A percentile compares a stretch with the other conserved stretches of the same genome.
Conservation (phyloP, 1,139 yeast species). For the Zygosaccharomyces pseudobailii region DNA sequence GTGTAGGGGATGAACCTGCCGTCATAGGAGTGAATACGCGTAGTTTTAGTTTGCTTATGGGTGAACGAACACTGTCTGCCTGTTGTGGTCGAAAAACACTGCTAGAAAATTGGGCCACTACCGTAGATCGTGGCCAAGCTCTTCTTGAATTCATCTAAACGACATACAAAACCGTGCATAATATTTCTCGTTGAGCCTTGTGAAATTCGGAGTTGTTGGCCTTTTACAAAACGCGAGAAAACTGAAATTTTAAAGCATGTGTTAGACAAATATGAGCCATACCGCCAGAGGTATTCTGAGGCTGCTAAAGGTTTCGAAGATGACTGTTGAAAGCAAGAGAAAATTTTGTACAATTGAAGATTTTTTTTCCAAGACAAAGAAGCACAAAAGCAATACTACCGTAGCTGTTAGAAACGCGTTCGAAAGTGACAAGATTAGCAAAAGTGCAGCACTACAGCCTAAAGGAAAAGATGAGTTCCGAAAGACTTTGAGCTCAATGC, state of each 20-base stretch:
- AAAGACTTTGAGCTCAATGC: slow-evolving; percentile 47
- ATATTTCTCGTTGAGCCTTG: not conserved
- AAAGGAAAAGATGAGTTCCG: slow-evolving; percentile 43
- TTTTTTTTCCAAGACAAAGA: slow-evolving; percentile 16
- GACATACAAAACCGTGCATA: not conserved
- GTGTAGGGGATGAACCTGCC: slow-evolving; percentile 4
- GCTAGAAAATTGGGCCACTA: not conserved
- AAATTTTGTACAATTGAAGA: slow-evolving; percentile 19
- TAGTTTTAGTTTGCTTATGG: not conserved
- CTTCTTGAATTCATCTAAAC: not conserved
- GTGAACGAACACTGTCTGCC: not conserved
- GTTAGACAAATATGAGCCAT: not conserved
- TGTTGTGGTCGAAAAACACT: not conserved
- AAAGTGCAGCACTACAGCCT: not conserved
- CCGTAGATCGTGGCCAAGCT: not conserved
- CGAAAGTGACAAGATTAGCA: not conserved
- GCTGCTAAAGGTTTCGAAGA: not conserved
- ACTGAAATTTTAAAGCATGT: not conserved
- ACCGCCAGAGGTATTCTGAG: not conserved
- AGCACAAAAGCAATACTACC: not conserved
- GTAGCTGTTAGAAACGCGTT: slow-evolving; percentile 7
- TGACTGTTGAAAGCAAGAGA: slow-evolving; percentile 14
- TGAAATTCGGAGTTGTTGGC: not conserved
- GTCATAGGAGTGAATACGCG: not conserved
- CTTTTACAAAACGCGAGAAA: not conserved